These are phyloP conservation scores for Hypomontagnella submonticulosa DNA, from an alignment of 495 filamentous ascomycete species.

Conservation along the genomic window DNA sequence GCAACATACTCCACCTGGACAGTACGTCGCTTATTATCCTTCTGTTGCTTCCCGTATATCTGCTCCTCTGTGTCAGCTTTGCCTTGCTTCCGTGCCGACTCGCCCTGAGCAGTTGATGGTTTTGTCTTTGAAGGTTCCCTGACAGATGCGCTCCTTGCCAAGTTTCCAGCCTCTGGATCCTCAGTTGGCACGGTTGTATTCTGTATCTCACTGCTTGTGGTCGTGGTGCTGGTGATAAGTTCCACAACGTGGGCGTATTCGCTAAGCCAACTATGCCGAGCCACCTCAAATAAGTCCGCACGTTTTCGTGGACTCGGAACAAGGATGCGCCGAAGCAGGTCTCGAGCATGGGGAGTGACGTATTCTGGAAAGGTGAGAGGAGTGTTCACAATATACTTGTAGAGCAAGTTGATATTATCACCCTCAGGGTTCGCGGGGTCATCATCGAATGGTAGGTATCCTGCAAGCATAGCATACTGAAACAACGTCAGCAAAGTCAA, in stretches of 20 bases:
- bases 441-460: slow-evolving; percentile 98
- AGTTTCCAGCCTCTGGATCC: slow-evolving; percentile 71
- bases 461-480: slow-evolving; percentile 98
- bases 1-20: slow-evolving; percentile 99
- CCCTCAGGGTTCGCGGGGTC: slow-evolving; percentile 98
- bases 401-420: slow-evolving; percentile 98
- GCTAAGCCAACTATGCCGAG: slow-evolving; percentile 96
- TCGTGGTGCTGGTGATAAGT: slow-evolving; percentile 95
- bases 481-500: slow-evolving; percentile 26
- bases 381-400: slow-evolving; percentile 99
- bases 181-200: slow-evolving; percentile 78
- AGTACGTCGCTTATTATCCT: slow-evolving; percentile 90
- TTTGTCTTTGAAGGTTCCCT: slow-evolving; percentile 83
- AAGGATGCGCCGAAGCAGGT: slow-evolving; percentile 89
- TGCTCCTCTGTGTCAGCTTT: slow-evolving; percentile 76
- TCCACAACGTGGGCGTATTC: slow-evolving; percentile 95
- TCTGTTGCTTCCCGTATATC: slow-evolving; percentile 67
- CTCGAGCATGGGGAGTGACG: slow-evolving; percentile 95
- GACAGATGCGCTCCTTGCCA: slow-evolving; percentile 89
- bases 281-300: slow-evolving; percentile 97
- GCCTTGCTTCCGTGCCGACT: slow-evolving; percentile 78
- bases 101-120: slow-evolving; percentile 67
- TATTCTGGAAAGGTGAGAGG: slow-evolving; percentile 99
- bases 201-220: slow-evolving; percentile 84
- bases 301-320: slow-evolving; percentile 96